A percentile compares a stretch with the other conserved stretches of the same genome.
Evolutionary conservation across 148 eudicot species (phyloP).

Genomic region (Cornus kousa): DNA sequence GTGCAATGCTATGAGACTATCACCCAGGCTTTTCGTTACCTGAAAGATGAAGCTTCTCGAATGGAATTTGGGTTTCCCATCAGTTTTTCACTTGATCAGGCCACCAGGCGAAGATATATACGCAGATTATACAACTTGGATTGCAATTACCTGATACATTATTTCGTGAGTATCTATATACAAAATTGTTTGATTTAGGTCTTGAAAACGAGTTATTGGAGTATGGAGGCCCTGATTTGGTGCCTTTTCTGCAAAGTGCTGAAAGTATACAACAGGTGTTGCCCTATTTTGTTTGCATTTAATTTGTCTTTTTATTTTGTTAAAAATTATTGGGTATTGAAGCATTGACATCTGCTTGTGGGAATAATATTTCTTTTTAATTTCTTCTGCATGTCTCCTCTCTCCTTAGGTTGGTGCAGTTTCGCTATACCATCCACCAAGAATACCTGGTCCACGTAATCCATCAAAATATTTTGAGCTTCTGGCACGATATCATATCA

Average conservation of each 20-base stretch:
- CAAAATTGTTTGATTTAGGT: slow-evolving; percentile 77
- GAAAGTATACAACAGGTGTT: slow-evolving; percentile 63
- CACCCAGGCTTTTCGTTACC: slow-evolving; percentile 62
- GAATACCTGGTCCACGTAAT: slow-evolving; percentile 40
- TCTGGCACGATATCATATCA: slow-evolving; percentile 81
- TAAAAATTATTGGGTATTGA: neutral
- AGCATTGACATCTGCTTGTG: neutral
- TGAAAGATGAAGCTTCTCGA: slow-evolving; percentile 62
- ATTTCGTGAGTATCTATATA: slow-evolving; percentile 80
- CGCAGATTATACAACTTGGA: slow-evolving; percentile 91
- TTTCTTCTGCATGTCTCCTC: neutral
- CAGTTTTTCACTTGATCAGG: slow-evolving; percentile 56
- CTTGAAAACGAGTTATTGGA: slow-evolving; percentile 93
- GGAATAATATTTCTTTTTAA: neutral
- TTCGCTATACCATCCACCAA: slow-evolving; percentile 40
- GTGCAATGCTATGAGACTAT: slow-evolving; percentile 89
- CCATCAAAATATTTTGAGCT: slow-evolving; percentile 86
- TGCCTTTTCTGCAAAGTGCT: slow-evolving; percentile 85
- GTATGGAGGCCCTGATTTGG: slow-evolving; percentile 94
- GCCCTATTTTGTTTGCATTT: neutral
- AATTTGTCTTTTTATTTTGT: neutral
- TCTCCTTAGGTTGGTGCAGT: slow-evolving; percentile 42
- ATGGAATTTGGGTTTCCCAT: slow-evolving; percentile 70
- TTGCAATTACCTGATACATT: slow-evolving; percentile 90
- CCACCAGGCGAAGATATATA: slow-evolving; percentile 70